These are phyloP conservation scores for Agrocybe pediades DNA, from an alignment of 768 basidiomycete genomes.

Conservation along the genomic window DNA sequence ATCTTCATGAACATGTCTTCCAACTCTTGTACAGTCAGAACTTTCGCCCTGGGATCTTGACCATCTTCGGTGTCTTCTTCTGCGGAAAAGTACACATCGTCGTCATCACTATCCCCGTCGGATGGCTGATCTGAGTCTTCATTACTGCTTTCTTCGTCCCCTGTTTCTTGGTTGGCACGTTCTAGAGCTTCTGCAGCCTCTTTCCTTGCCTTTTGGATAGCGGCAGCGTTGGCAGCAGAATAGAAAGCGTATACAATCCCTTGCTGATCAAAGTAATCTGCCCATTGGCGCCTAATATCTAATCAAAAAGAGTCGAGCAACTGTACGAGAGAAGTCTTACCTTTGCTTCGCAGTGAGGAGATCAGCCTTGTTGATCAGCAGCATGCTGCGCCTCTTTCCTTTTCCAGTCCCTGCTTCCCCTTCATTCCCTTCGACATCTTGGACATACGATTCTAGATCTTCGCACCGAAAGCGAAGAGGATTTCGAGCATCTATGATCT, in stretches of 20 bases:
- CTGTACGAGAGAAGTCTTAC: slow-evolving; percentile 38
- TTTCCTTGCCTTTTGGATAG: slow-evolving; percentile 74
- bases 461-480: slow-evolving; percentile 91
- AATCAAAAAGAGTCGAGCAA: background rate
- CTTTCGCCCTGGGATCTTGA: slow-evolving; percentile 67
- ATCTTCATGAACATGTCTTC: slow-evolving; percentile 76
- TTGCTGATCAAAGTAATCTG: slow-evolving; percentile 83
- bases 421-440: slow-evolving; percentile 81
- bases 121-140: slow-evolving; percentile 16
- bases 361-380: slow-evolving; percentile 97
- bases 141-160: slow-evolving; percentile 26
- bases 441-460: slow-evolving; percentile 85
- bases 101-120: slow-evolving; percentile 36
- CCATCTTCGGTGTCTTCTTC: slow-evolving; percentile 55
- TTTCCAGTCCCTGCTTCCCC: slow-evolving; percentile 78
- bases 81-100: slow-evolving; percentile 47
- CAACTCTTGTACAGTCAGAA: slow-evolving; percentile 84
- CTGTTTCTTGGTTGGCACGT: slow-evolving; percentile 8
- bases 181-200: slow-evolving; percentile 36
- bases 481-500: slow-evolving; percentile 96
- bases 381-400: slow-evolving; percentile 71
- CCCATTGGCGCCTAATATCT: slow-evolving; percentile 73
- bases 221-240: slow-evolving; percentile 86
- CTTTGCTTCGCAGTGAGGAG: slow-evolving; percentile 85
- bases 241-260: slow-evolving; percentile 87